phyloP scores from a whole-genome alignment of 2,329 filamentous ascomycete species.

The Phialophora chinensis region DNA sequence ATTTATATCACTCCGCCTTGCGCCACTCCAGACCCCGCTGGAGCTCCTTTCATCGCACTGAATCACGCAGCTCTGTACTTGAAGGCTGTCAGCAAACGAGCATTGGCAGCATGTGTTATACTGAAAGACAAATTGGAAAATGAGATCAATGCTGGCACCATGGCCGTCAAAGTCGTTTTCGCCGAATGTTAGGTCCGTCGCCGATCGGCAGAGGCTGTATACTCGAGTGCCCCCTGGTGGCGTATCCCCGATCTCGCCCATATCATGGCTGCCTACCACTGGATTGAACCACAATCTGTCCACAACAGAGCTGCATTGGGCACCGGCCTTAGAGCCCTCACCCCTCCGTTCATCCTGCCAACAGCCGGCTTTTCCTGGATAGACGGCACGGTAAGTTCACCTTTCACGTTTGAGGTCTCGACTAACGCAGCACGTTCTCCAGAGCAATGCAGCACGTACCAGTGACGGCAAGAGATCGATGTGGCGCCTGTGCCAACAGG shows the following conservation, averaged over 20 bases:
- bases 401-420: not conserved
- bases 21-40: slow-evolving; percentile 5
- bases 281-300: slow-evolving; percentile 26
- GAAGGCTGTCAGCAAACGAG: slow-evolving; percentile 12
- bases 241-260: slow-evolving; percentile 23
- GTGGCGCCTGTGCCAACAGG: slow-evolving; percentile 17
- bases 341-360: slow-evolving; percentile 20
- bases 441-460: not conserved
- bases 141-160: slow-evolving; percentile 17
- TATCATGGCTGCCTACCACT: slow-evolving; percentile 27
- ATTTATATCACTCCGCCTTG: slow-evolving; percentile 17
- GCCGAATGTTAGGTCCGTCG: slow-evolving; percentile 32
- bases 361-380: slow-evolving; percentile 10
- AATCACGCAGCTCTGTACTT: slow-evolving; percentile 16
- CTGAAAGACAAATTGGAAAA: slow-evolving; percentile 14
- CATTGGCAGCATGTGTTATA: not conserved
- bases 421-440: not conserved
- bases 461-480: not conserved
- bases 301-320: slow-evolving; percentile 15
- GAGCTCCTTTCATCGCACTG: slow-evolving; percentile 19
- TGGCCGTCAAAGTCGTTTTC: slow-evolving; percentile 23
- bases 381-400: slow-evolving; percentile 1
- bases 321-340: slow-evolving; percentile 16
- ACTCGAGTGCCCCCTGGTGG: slow-evolving; percentile 25
- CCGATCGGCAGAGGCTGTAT: slow-evolving; percentile 3